These are phyloP conservation scores for Periconia digitata DNA, from an alignment of 2,329 filamentous ascomycete genomes.

Conservation along the genomic window DNA sequence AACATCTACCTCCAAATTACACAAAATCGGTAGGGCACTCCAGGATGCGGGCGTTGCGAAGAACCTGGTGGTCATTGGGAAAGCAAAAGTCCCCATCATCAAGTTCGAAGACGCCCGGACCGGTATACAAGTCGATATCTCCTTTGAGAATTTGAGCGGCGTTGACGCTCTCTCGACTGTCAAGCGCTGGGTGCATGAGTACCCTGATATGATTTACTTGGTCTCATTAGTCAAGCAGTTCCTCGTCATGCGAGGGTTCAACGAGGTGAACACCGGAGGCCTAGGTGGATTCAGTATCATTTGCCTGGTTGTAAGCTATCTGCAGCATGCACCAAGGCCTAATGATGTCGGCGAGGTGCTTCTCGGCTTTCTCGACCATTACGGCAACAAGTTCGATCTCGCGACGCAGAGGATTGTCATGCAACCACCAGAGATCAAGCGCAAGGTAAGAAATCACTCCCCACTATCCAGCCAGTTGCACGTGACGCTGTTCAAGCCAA, in stretches of 20 bases:
- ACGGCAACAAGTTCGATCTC: conserved; percentile 79
- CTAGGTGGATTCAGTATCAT: conserved; percentile 94
- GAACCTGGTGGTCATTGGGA: conserved; percentile 67
- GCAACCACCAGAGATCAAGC: conserved; percentile 68
- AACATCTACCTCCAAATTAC: conserved; percentile 53
- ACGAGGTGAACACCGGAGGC: conserved; percentile 88
- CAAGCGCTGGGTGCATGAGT: conserved; percentile 73
- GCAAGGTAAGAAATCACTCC: conserved; percentile 63
- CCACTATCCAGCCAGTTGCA: too few relatives aligned
- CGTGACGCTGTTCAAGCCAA: too few relatives aligned
- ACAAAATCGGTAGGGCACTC: conserved; percentile 64
- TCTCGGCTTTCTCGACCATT: conserved; percentile 86
- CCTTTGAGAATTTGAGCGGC: conserved; percentile 88
- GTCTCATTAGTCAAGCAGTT: conserved; percentile 93
- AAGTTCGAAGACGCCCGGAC: conserved; percentile 84
- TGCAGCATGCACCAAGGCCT: conserved; percentile 63
- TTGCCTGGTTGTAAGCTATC: conserved; percentile 86
- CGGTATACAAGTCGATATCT: conserved; percentile 84
- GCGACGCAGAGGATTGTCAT: conserved; percentile 71
- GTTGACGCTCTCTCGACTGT: conserved; percentile 81
- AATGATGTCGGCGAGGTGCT: conserved; percentile 75
- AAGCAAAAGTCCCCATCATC: conserved; percentile 85
- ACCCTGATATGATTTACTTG: conserved; percentile 81
- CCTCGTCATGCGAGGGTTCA: conserved; percentile 82
- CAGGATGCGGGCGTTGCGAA: conserved; percentile 55